Evolutionary conservation across 2,329 filamentous ascomycete genomes (phyloP).

Genomic region (Saccharata proteae): DNA sequence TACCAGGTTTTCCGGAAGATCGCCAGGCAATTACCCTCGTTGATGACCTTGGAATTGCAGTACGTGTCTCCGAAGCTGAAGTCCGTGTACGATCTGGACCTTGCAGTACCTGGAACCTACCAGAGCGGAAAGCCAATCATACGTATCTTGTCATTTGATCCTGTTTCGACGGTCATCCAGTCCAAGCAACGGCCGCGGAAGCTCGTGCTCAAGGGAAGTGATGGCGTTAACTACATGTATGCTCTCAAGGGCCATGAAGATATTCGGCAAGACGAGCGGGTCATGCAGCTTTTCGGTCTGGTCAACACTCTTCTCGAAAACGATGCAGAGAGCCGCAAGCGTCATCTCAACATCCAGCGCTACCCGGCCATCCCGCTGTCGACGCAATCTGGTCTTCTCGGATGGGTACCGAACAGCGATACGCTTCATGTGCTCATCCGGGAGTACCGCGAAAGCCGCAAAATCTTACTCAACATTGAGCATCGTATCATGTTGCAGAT

Average conservation of each 20-base stretch:
- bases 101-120: conserved; percentile 95
- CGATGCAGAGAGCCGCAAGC: conserved; percentile 93
- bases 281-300: conserved; percentile 97
- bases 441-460: conserved; percentile 92
- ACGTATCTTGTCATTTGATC: conserved; percentile 78
- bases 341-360: conserved; percentile 89
- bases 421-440: conserved; percentile 93
- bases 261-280: conserved; percentile 95
- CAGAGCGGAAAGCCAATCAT: conserved; percentile 68
- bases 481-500: conserved; percentile 99
- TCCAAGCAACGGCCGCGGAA: conserved; percentile 94
- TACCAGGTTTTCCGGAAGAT: conserved; percentile 98
- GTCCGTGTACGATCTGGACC: conserved; percentile 69
- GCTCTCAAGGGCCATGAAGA: conserved; percentile 98
- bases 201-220: conserved; percentile 75
- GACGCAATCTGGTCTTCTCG: conserved; percentile 86
- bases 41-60: conserved; percentile 84
- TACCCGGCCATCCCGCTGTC: conserved; percentile 96
- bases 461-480: conserved; percentile 97
- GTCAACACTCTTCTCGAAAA: conserved; percentile 91
- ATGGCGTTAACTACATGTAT: conserved; percentile 79
- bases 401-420: conserved; percentile 96
- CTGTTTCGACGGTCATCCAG: conserved; percentile 81
- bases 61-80: conserved; percentile 95
- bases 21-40: conserved; percentile 78